Evolutionary conservation across 2,329 filamentous ascomycete species (phyloP), one percentile per base, ranked within the genome.

Genomic region (Shiraia bambusicola): DNA sequence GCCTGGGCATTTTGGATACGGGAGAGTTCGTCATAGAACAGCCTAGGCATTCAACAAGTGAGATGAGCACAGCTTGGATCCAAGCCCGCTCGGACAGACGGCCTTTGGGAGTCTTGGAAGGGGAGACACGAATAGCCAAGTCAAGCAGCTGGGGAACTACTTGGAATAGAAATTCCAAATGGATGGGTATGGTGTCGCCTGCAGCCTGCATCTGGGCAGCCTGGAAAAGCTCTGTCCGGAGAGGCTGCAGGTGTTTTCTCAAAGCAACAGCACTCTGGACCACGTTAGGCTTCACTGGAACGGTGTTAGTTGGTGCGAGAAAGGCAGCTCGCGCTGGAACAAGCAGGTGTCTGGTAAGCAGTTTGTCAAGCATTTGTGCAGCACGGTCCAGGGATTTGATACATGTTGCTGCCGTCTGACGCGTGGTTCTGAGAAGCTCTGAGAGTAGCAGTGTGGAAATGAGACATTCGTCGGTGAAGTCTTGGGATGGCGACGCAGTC

Each of bases 331-430:
- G 59, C 24, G 68, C 61, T 11, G 71, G 71, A 5, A 68, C 52
- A 30, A 76, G 66, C 7, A 74, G 30, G 41, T 76, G 73, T 45
- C 63, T 70, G 5, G 67, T 69, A 17, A 76, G 34, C 4, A 72
- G 47, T 38, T 52, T 61, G 33, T 72, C 69, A 13, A 73, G 40
- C 13, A 32, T 28, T 7, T 49, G 46, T 12, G 43, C 51, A 6
- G 56, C 47, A 22, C 43, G 42, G 11, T 50, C 41, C 2, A 50
- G 17, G 6, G 40, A 34, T 13, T 13, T 24, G 3, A 31, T 16
- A 9, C 45, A 28, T 3, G 17, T 17, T 17, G 34, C 42, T 4
- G 40, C 28, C 9, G 25, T 14, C 6, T 39, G 24, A 13, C 46
- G 45, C 9, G 46, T 16, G 8, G 12, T 37, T 32, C 37, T 46